These are phyloP conservation scores for Paxillus rubicundulus DNA, from an alignment of 768 basidiomycete genomes.

Conservation along the genomic window DNA sequence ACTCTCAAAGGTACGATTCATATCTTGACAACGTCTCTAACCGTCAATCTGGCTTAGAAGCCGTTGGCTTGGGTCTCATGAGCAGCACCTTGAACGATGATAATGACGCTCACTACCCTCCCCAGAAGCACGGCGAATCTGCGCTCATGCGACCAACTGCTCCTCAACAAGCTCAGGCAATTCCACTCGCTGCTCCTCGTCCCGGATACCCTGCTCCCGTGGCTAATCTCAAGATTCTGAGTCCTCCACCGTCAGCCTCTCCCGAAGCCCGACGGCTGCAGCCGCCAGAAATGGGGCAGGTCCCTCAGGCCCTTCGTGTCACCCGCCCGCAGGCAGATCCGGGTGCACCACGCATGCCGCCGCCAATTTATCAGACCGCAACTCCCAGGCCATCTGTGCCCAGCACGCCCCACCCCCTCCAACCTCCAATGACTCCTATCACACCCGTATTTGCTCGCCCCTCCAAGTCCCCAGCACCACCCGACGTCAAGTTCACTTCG, in stretches of 20 bases:
- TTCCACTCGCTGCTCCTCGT: conserved; percentile 62
- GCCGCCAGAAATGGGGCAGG: conserved; percentile 30
- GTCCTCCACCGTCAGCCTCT: conserved; percentile 42
- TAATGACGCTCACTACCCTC: conserved; percentile 24
- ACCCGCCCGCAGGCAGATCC: conserved; percentile 17
- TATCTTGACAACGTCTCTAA: conserved; percentile 44
- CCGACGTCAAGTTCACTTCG: conserved; percentile 48
- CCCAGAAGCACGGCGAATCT: conserved; percentile 27
- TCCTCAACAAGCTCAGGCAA: conserved; percentile 29
- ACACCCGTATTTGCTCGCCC: conserved; percentile 76
- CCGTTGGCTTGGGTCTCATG: conserved; percentile 49
- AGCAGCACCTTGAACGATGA: conserved; percentile 43
- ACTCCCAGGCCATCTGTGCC: conserved; percentile 39
- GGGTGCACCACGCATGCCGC: conserved; percentile 26
- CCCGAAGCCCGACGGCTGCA: conserved; percentile 23
- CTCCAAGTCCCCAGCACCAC: conserved; percentile 32
- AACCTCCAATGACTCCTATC: conserved; percentile 76
- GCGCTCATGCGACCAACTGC: conserved; percentile 32
- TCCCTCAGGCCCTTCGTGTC: conserved; percentile 24
- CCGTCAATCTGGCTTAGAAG: conserved; percentile 54
- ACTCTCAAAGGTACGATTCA: conserved; percentile 54
- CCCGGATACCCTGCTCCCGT: conserved; percentile 76
- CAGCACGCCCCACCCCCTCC: conserved; percentile 67
- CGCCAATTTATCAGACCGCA: conserved; percentile 32
- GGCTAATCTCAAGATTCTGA: conserved; percentile 58